Base-by-base conservation (phyloP, 2,329 filamentous ascomycete genomes). In the Aspergillus intermedius region DNA sequence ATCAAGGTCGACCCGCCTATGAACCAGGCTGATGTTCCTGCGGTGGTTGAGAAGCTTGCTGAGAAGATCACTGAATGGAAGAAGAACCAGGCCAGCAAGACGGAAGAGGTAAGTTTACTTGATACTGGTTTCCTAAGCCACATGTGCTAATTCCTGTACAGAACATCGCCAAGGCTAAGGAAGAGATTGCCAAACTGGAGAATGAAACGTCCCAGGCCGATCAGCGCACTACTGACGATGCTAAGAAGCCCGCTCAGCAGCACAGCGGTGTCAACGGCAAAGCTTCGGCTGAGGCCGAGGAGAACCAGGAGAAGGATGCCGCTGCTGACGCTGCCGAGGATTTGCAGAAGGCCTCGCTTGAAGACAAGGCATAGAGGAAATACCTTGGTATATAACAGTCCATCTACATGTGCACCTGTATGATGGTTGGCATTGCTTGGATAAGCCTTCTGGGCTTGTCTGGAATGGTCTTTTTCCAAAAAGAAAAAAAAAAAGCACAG, bases 101-200 rank as follows among this genome's bases (percentile, higher is more conserved):
- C 93, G 17, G 82, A 93, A 68, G 86, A 88, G 75, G 93, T 95
- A 74, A 77, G 85, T 74, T 57, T 32, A 35, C 28, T 42, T 12
- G 22, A 42, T 42, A 15, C 23, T 19, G 15, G 5, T 8, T 12
- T 34, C 30, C 34, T 42, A n/a, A 13, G 34, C 3, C 12, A 17
- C 8, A 19, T 25, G 50, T 49, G 45, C 54, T 25, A 40, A 54
- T 51, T 56, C 55, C 57, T 50, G 63, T 74, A 23, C 63, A 97
- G 93, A 98, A 98, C 78, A 86, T 97, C 53, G 88, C 89, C 55
- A 95, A 96, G 74, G 93, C 93, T 53, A 87, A 95, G 77, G 91
- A 91, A 72, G 90, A 96, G 71, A 94, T 98, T 54, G 88, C 91
- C 67, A 84, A 84, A 59, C 81, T 97, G 40, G 81, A 84, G 59